Conservation (phyloP, 1,139 yeast species). For the Hemisphaericaspora subhashii region DNA sequence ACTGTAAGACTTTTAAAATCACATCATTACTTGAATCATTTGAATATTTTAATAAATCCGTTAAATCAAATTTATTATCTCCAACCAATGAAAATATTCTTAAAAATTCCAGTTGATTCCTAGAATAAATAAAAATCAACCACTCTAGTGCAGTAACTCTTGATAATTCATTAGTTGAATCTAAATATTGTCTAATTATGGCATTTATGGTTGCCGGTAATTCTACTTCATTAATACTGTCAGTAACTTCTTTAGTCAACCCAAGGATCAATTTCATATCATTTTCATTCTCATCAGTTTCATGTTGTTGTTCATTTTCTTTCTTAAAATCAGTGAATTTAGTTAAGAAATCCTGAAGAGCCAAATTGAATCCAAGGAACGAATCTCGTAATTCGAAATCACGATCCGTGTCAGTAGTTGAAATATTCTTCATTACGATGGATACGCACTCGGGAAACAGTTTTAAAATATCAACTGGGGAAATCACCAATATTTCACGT, state of each 20-base stretch:
- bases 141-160: conserved; percentile 87
- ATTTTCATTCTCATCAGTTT: conserved; percentile 8
- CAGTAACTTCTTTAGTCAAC: conserved; percentile 39
- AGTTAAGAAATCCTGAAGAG: conserved; percentile 35
- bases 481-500: conserved; percentile 66
- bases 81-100: conserved; percentile 37
- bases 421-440: conserved; percentile 37
- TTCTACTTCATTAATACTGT: conserved; percentile 42
- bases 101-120: conserved; percentile 63
- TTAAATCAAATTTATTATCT: conserved; percentile 57
- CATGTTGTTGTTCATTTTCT: conserved; percentile 11
- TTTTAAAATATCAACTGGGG: conserved; percentile 74
- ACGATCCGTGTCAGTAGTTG: conserved; percentile 38
- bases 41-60: conserved; percentile 75
- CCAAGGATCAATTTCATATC: conserved; percentile 28
- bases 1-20: conserved; percentile 70
- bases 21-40: conserved; percentile 87
- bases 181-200: conserved; percentile 39
- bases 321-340: conserved; percentile 23
- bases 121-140: conserved; percentile 79
- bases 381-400: conserved; percentile 41
- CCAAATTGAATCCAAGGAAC: conserved; percentile 36
- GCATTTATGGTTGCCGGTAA: conserved; percentile 34
- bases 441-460: conserved; percentile 49
- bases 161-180: conserved; percentile 65